A percentile compares a stretch with the other conserved stretches of the same genome.
Evolutionary conservation across 345 rosid genomes (phyloP).

Genomic region (Mercurialis annua): DNA sequence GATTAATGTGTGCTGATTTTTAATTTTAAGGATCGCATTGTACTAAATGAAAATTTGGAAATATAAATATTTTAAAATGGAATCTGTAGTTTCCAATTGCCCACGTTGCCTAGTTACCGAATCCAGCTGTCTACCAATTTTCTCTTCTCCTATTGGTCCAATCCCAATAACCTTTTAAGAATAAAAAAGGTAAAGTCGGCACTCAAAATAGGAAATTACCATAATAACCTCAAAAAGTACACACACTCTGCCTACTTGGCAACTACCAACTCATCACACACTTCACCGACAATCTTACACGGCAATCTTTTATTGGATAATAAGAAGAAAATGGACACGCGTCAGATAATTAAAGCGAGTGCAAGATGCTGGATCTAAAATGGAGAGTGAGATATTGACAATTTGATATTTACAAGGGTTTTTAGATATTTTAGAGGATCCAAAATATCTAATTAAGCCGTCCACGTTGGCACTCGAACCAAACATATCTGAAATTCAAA

Average conservation of each 20-base stretch:
- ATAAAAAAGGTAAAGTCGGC: conserved; percentile 15
- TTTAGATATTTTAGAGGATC: conserved; percentile 64
- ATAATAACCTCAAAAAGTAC: conserved; percentile 25
- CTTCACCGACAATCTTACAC: background rate
- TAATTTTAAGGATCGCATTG: too few species aligned
- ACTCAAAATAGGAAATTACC: conserved; percentile 16
- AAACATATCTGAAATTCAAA: conserved; percentile 62
- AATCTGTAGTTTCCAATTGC: background rate
- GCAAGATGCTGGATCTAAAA: background rate
- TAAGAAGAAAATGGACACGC: background rate
- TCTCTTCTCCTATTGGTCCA: conserved; percentile 26
- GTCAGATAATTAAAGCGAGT: conserved; percentile 16
- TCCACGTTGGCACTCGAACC: conserved; percentile 65
- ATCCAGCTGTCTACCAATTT: conserved; percentile 45
- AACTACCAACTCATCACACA: background rate
- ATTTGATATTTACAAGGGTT: background rate
- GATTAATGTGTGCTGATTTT: too few species aligned
- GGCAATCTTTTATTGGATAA: background rate
- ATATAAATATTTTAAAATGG: too few species aligned
- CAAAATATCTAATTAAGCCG: conserved; percentile 65
- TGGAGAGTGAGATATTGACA: conserved; percentile 5
- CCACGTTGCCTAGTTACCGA: conserved; percentile 7
- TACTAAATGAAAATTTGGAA: too few species aligned
- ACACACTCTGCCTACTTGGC: conserved; percentile 22
- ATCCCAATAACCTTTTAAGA: background rate